Evolutionary conservation across 1,284 basidiomycete genomes (phyloP), one percentile per base, ranked within the genome.

Genomic region (Leccinum fuscescens): DNA sequence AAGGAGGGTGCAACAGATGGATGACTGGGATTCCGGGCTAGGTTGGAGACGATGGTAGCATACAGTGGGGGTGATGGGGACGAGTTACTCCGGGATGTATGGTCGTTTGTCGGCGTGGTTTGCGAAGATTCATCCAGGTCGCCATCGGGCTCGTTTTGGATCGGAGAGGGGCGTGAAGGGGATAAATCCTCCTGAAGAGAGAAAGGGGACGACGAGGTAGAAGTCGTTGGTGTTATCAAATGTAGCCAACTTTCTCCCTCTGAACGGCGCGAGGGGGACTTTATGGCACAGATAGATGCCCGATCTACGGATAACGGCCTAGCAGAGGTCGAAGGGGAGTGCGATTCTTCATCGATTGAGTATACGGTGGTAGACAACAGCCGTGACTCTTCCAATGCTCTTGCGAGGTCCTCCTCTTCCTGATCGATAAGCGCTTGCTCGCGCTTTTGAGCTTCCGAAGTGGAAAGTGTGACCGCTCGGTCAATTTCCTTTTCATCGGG

Each of bases 331-430:
- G 50, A 59, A 50, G 61, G 44, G 29, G 62, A 58, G 12, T 53
- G 55, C 9, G 64, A 65, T n/a, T 50, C 63, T 2, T 61, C 61
- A n/a, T 66, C 64, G 29, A 65, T 24, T 2, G 63, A 44, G 58
- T 72, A 64, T 53, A 58, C 54, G 56, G 53, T 54, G 42, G 53
- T 50, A 46, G 70, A 61, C 53, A 72, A 66, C 31, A 77, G 54
- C 63, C 86, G 73, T 2, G 89, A 90, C 63, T 83, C 86, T 64
- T 83, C 78, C 60, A 90, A 66, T 0, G 88, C 89, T 64, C 76
- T 78, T n/a, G 82, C 82, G 20, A 91, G 76, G 51, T 88, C 85
- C 37, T 83, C 83, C 59, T 88, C 86, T 67, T 90, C 88, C 65
- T 82, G 68, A 8, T 69, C 64, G 33, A 67, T 54, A 50, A 72